Base-by-base conservation (phyloP, 495 filamentous ascomycete species). In the Neurospora sp. region DNA sequence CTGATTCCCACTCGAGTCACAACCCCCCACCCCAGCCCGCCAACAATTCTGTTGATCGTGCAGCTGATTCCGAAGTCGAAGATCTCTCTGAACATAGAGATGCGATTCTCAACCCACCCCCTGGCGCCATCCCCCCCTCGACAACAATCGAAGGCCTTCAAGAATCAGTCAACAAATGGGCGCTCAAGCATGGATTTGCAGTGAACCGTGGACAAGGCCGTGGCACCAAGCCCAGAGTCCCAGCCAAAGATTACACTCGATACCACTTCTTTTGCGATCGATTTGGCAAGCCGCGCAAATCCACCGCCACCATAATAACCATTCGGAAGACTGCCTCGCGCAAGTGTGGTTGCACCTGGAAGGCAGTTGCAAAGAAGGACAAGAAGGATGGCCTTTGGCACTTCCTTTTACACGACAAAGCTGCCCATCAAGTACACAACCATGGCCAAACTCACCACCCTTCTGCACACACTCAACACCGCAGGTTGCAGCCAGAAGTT, bases 21-120 rank as follows among this genome's bases (percentile, higher is more conserved):
- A 1, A 45, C 42, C 0, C 42, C 3, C 17, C 3, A 45, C 0
- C 17, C 3, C 42, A 45, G 8, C 17, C 17, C 42, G 42, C 8
- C 17, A n/a, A 0, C 8, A 45, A 45, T 0, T 20, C 42, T 9
- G 8, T 3, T 3, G 0, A 45, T 16, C 14, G 0, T 0, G 12
- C 14, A 16, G 3, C 0, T 0, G 40, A 41, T 7, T 7, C 40
- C 0, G 14, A 41, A 7, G 14, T 0, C 1, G 42, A 45, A 0
- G 17, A 9, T 45, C 17, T n/a, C 17, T 45, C 0, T 45, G 42
- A n/a, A 0, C 42, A 0, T 45, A 3, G 42, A 45, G 42, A 45
- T 9, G 8, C 7, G 0, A 45, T 45, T 45, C 8, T 0, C 17
- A 45, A 45, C 17, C 17, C 42, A 45, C 42, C 42, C 17, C 4